phyloP scores from a whole-genome alignment of 768 basidiomycete genomes.

The Phylloporus sp. region DNA sequence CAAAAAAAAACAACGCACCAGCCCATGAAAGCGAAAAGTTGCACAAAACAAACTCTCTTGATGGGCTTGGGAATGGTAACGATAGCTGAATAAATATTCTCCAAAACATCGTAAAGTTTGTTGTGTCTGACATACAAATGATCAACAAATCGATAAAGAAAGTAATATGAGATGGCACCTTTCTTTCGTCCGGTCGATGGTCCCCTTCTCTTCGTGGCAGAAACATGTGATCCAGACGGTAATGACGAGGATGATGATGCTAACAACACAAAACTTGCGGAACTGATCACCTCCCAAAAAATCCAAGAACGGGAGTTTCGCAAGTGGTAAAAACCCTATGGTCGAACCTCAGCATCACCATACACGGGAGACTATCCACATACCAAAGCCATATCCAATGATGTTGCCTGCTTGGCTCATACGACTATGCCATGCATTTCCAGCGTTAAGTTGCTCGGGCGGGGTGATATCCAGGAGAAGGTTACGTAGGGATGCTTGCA shows the following conservation, averaged over 20 bases:
- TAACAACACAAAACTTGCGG: constrained; percentile 90
- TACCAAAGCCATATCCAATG: constrained; percentile 88
- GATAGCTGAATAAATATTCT: constrained; percentile 72
- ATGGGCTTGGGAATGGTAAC: constrained; percentile 77
- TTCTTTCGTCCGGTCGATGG: constrained; percentile 42
- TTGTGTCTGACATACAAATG: constrained; percentile 31
- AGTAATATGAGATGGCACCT: constrained; percentile 29
- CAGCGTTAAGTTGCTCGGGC: constrained; percentile 82
- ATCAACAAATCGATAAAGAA: constrained; percentile 2
- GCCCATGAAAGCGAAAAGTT: constrained; percentile 95
- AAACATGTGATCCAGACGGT: constrained; percentile 89
- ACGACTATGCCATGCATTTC: constrained; percentile 96
- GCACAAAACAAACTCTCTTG: constrained; percentile 86
- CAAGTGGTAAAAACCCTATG: constrained; percentile 84
- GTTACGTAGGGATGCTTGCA: constrained; percentile 89
- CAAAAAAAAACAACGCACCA: constrained; percentile 48
- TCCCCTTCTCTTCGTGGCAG: constrained; percentile 76
- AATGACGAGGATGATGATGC: constrained; percentile 66
- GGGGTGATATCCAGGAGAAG: constrained; percentile 91
- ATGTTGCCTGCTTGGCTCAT: constrained; percentile 98
- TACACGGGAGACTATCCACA: constrained; percentile 14
- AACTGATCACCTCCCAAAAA: constrained; percentile 91
- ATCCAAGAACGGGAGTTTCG: constrained; percentile 66
- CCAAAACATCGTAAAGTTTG: constrained; percentile 64
- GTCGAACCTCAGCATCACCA: constrained; percentile 6